These are phyloP conservation scores for Jamesozyma rosinii DNA, from an alignment of 805 yeast genomes.

Conservation along the genomic window DNA sequence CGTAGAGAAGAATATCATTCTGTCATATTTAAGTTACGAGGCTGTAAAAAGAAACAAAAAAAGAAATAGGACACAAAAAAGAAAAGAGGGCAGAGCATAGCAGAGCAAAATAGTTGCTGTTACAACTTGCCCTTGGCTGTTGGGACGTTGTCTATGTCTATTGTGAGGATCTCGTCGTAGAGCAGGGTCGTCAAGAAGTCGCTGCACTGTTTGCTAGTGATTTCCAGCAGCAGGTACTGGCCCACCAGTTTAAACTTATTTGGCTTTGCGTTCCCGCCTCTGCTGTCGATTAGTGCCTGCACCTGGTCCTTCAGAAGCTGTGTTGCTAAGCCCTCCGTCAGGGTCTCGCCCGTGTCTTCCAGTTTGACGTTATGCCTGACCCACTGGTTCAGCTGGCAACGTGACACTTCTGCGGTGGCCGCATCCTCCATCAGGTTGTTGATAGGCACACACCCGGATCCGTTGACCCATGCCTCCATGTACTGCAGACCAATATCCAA, in stretches of 20 bases:
- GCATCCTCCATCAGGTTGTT: conserved; percentile 85
- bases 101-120: not conserved
- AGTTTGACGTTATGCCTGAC: conserved; percentile 56
- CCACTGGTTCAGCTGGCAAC: conserved; percentile 80
- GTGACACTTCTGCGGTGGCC: conserved; percentile 80
- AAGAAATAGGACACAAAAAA: too few species aligned
- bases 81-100: too few species aligned
- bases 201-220: conserved; percentile 60
- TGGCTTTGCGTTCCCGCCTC: conserved; percentile 36
- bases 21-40: too few species aligned
- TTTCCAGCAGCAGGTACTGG: conserved; percentile 61
- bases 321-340: conserved; percentile 53
- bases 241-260: conserved; percentile 62
- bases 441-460: conserved; percentile 78
- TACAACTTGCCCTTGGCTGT: not conserved
- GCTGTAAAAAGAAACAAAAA: too few species aligned
- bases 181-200: conserved; percentile 71
- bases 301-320: conserved; percentile 55
- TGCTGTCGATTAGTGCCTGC: conserved; percentile 37
- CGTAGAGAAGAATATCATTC: too few species aligned
- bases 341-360: conserved; percentile 47
- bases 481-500: conserved; percentile 68
- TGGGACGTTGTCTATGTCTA: not conserved
- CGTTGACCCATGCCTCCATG: conserved; percentile 81
- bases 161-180: conserved; percentile 50